phyloP scores from a whole-genome alignment of 2,329 filamentous ascomycete species.

The Arachnopeziza araneosa region DNA sequence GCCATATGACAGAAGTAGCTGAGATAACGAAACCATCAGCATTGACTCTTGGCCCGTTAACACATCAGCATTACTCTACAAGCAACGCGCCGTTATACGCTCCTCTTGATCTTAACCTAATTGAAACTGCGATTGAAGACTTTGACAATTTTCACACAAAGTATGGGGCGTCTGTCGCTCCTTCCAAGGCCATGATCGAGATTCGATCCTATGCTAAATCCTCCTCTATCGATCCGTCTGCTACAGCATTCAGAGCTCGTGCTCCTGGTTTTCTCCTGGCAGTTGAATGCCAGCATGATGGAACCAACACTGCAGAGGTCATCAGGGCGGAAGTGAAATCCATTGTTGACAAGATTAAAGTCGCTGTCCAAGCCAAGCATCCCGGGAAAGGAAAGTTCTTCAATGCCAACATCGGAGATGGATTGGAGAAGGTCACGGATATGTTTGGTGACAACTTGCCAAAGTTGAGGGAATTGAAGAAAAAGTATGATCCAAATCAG shows the following conservation, averaged over 20 bases:
- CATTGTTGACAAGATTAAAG: constrained; percentile 7
- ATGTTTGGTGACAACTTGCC: constrained; percentile 14
- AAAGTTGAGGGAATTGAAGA: constrained; percentile 18
- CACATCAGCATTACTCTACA: constrained; percentile 8
- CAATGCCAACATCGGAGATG: constrained; percentile 9
- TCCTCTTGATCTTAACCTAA: constrained; percentile 5
- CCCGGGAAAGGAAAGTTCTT: neutral
- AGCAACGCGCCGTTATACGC: constrained; percentile 6
- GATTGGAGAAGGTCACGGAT: neutral
- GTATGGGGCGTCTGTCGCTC: constrained; percentile 5
- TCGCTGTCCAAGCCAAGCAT: neutral
- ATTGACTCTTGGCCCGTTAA: constrained; percentile 1
- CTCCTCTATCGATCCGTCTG: constrained; percentile 1
- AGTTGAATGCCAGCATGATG: constrained; percentile 6
- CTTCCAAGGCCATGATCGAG: constrained; percentile 8
- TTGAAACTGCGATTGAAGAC: constrained; percentile 5
- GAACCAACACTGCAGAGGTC: constrained; percentile 3
- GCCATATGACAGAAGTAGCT: constrained; percentile 1
- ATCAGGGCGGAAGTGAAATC: constrained; percentile 5
- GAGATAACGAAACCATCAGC: neutral
- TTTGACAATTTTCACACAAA: constrained; percentile 5
- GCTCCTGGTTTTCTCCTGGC: neutral
- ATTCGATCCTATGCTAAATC: constrained; percentile 7
- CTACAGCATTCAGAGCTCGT: constrained; percentile 7
- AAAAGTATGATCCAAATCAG: constrained; percentile 17